phyloP scores from a whole-genome alignment of 2,329 filamentous ascomycete genomes.

The Talaromyces islandicus region DNA sequence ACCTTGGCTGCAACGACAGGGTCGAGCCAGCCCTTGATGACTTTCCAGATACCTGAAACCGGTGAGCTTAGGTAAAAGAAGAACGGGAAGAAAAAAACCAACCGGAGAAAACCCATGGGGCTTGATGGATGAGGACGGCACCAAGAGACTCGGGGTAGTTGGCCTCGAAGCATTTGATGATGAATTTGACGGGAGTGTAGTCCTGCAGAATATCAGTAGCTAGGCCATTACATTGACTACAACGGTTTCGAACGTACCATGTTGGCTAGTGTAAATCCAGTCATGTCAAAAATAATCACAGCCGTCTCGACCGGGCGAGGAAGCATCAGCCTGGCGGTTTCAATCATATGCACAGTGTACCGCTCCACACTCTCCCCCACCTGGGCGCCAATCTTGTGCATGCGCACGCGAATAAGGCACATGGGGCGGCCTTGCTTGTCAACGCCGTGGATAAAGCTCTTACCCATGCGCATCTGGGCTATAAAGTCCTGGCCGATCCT shows the following conservation, averaged over 20 bases:
- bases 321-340: constrained; percentile 82
- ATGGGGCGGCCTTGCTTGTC: constrained; percentile 83
- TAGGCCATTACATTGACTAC: background rate
- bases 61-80: background rate
- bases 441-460: constrained; percentile 82
- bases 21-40: constrained; percentile 93
- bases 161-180: constrained; percentile 98
- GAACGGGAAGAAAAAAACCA: constrained; percentile 20
- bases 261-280: constrained; percentile 84
- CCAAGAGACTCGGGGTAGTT: constrained; percentile 95
- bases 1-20: constrained; percentile 93
- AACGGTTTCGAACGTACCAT: constrained; percentile 56
- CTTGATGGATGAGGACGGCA: constrained; percentile 85
- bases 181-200: constrained; percentile 94
- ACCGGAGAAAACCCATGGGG: constrained; percentile 96
- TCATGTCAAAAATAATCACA: constrained; percentile 94
- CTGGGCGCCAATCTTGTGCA: constrained; percentile 80
- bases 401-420: constrained; percentile 73
- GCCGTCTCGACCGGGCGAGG: constrained; percentile 80
- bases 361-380: constrained; percentile 74
- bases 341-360: constrained; percentile 90
- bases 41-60: constrained; percentile 78
- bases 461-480: constrained; percentile 77
- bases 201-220: constrained; percentile 49
- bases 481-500: constrained; percentile 73